These are phyloP conservation scores for Debaryomyces prosopidis DNA, from an alignment of 805 yeast genomes.

Conservation along the genomic window DNA sequence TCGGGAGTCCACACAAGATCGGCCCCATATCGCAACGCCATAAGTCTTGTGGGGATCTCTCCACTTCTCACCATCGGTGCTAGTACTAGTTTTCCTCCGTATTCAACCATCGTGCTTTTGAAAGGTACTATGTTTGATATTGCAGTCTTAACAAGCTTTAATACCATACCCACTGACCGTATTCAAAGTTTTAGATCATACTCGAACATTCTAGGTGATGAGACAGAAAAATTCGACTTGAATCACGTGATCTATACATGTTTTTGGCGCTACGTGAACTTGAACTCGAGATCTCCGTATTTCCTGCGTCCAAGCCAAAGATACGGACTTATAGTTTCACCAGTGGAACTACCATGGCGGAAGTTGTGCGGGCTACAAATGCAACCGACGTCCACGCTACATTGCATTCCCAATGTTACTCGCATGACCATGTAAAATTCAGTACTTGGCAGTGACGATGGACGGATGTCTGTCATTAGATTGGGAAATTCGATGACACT, in stretches of 20 bases:
- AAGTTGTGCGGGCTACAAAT: no score
- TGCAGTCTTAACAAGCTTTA: background rate
- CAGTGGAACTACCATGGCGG: no score
- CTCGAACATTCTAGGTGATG: no score
- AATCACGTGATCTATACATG: no score
- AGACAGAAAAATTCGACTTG: no score
- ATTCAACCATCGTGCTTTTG: constrained; percentile 40
- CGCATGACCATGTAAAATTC: background rate
- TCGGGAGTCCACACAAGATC: constrained; percentile 96
- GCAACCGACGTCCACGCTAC: background rate
- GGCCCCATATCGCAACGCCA: constrained; percentile 83
- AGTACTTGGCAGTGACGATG: background rate
- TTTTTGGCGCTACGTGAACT: no score
- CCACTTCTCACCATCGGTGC: constrained; percentile 99
- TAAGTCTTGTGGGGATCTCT: constrained; percentile 84
- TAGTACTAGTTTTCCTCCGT: constrained; percentile 74
- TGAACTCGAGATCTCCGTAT: no score
- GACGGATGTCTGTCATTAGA: background rate
- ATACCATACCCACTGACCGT: background rate
- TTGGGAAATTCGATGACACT: no score
- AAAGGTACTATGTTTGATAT: background rate
- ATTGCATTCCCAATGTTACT: constrained; percentile 5
- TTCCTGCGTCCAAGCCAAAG: no score
- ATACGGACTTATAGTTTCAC: no score
- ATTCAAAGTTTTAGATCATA: no score